A percentile compares a stretch with the other conserved stretches of the same genome.
Evolutionary conservation across 2,329 filamentous ascomycete genomes (phyloP).

Genomic region (Exophiala sp.): DNA sequence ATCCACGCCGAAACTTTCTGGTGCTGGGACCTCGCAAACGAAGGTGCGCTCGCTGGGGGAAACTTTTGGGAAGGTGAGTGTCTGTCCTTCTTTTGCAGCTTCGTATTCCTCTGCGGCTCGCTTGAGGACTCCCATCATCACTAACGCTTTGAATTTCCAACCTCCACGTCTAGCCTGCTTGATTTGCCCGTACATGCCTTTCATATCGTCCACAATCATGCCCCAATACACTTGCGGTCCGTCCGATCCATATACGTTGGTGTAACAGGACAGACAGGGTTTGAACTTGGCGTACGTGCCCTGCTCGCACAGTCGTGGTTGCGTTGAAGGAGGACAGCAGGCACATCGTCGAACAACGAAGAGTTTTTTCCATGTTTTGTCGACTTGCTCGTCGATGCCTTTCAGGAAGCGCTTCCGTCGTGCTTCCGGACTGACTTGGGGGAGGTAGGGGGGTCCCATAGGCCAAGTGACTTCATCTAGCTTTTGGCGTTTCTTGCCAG

Average conservation of each 20-base stretch:
- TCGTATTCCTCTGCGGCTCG: not conserved
- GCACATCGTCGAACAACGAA: not conserved
- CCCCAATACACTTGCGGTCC: constrained; percentile 6
- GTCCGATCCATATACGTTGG: constrained; percentile 9
- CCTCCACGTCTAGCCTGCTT: not conserved
- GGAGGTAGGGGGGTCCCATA: no score
- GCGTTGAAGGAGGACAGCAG: not conserved
- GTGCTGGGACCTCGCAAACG: not conserved
- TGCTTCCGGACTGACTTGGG: no score
- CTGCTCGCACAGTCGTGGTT: not conserved
- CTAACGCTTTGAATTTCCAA: not conserved
- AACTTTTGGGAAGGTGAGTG: not conserved
- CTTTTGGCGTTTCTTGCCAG: not conserved
- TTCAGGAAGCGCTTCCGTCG: not conserved
- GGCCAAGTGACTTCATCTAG: not conserved
- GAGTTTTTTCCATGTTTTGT: not conserved
- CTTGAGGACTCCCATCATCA: not conserved
- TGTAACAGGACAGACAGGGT: not conserved
- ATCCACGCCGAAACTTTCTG: not conserved
- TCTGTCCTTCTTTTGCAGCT: not conserved
- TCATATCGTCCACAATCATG: constrained; percentile 1
- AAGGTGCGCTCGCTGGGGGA: no score
- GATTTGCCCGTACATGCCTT: not conserved
- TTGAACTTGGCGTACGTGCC: constrained; percentile 7
- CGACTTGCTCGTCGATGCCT: not conserved